Percentiles rank a stretch among this genome's conserved stretches.
Evolutionary conservation across 2,329 filamentous ascomycete species (phyloP).

Genomic region (Neonectria ditissima): DNA sequence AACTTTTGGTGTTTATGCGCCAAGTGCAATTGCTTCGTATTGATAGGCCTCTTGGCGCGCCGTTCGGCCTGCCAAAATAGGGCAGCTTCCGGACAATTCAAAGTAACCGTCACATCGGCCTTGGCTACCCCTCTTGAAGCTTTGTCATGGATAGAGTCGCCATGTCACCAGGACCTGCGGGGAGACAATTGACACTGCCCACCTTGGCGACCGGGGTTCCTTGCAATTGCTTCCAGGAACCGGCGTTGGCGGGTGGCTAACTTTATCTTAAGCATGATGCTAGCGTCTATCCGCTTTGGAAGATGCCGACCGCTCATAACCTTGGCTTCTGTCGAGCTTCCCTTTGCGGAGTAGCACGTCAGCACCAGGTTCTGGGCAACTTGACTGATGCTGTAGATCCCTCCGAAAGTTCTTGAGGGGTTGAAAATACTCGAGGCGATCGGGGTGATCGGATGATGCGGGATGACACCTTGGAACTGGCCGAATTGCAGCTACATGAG

Average conservation of each 20-base stretch:
- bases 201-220: constrained; percentile 11
- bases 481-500: neutral
- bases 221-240: constrained; percentile 12
- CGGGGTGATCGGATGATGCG: neutral
- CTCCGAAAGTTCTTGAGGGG: too few species aligned
- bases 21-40: neutral
- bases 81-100: neutral
- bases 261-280: constrained; percentile 1
- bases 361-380: neutral
- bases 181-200: neutral
- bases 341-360: neutral
- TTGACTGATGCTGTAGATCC: neutral
- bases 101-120: neutral
- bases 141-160: neutral
- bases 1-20: neutral
- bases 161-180: neutral
- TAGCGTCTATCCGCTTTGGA: neutral
- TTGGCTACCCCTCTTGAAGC: constrained; percentile 11
- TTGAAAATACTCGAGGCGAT: too few species aligned
- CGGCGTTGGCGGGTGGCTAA: constrained; percentile 4
- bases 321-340: constrained; percentile 18
- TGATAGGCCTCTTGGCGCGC: constrained; percentile 4
- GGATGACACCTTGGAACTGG: neutral
- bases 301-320: neutral
- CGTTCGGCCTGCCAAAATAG: constrained; percentile 13